A percentile compares a stretch with the other conserved stretches of the same genome.
Conservation (phyloP, 805 yeast species). For the Debaryomyces hansenii region DNA sequence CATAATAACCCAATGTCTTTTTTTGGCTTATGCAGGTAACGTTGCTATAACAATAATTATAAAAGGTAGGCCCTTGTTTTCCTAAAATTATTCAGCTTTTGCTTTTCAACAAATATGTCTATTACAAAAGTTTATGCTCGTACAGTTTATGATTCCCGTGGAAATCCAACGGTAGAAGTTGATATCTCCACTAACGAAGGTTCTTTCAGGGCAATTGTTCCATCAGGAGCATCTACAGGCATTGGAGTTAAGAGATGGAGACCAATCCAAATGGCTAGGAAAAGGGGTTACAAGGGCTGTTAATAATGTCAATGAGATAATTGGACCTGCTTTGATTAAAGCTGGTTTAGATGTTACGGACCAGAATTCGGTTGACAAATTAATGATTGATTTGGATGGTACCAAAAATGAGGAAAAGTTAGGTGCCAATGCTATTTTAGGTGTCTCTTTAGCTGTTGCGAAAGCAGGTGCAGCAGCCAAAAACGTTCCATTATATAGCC, state of each 20-base stretch:
- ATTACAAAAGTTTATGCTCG: constrained; percentile 14
- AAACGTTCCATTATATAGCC: constrained; percentile 17
- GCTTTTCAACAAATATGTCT: constrained; percentile 7
- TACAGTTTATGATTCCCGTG: constrained; percentile 22
- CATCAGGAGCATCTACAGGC: constrained; percentile 27
- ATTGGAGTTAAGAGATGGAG: constrained; percentile 22
- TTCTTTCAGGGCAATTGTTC: constrained; percentile 19
- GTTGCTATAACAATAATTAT: too few relatives aligned
- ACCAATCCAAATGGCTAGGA: constrained; percentile 20
- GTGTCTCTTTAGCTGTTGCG: constrained; percentile 21
- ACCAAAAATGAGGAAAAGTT: constrained; percentile 18
- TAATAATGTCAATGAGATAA: constrained; percentile 16
- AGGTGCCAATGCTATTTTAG: constrained; percentile 24
- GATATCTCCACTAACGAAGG: constrained; percentile 17
- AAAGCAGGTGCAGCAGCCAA: constrained; percentile 21
- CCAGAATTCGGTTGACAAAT: constrained; percentile 15
- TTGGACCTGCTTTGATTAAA: constrained; percentile 18
- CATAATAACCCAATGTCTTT: too few relatives aligned
- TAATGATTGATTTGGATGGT: constrained; percentile 16
- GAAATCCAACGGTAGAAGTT: constrained; percentile 25
- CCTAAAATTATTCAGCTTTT: too few relatives aligned
- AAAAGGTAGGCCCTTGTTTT: too few relatives aligned
- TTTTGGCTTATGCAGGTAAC: too few relatives aligned
- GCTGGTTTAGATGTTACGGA: constrained; percentile 11
- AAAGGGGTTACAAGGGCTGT: constrained; percentile 22